A percentile compares a stretch with the other conserved stretches of the same genome.
phyloP scores from a whole-genome alignment of 106 monocot species.

The Iris macrosiphon region DNA sequence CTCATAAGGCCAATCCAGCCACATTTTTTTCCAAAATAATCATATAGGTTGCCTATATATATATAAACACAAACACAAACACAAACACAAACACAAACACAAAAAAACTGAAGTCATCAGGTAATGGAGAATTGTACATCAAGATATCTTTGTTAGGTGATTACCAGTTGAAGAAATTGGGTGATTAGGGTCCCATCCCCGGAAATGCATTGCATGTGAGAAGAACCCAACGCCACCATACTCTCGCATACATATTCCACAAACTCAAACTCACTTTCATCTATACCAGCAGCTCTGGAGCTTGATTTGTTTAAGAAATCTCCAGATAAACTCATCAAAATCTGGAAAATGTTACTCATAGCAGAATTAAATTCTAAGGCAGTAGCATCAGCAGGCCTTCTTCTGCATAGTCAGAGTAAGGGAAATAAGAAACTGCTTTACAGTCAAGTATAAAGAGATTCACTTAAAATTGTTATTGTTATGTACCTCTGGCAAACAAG shows the following conservation, averaged over 20 bases:
- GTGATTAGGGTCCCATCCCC: constrained; percentile 31
- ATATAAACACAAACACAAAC: too few relatives aligned
- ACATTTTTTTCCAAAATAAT: too few relatives aligned
- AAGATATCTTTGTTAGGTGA: too few relatives aligned
- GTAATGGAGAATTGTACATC: too few relatives aligned
- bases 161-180: constrained; percentile 77
- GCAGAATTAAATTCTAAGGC: constrained; percentile 68
- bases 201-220: constrained; percentile 61
- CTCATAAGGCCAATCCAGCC: too few relatives aligned
- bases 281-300: constrained; percentile 33
- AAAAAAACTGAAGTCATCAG: too few relatives aligned
- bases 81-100: too few relatives aligned
- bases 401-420: constrained; percentile 40
- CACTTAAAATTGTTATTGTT: too few relatives aligned
- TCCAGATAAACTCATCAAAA: constrained; percentile 66
- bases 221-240: constrained; percentile 80
- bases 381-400: constrained; percentile 71
- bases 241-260: constrained; percentile 76
- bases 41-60: too few relatives aligned
- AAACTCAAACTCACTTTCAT: constrained; percentile 84
- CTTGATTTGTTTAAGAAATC: constrained; percentile 60
- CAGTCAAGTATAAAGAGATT: too few relatives aligned
- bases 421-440: constrained; percentile 3
- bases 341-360: constrained; percentile 60
- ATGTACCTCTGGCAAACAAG: constrained; percentile 80